These are phyloP conservation scores for Suillus hirtellus DNA, from an alignment of 768 basidiomycete species.

Conservation along the genomic window DNA sequence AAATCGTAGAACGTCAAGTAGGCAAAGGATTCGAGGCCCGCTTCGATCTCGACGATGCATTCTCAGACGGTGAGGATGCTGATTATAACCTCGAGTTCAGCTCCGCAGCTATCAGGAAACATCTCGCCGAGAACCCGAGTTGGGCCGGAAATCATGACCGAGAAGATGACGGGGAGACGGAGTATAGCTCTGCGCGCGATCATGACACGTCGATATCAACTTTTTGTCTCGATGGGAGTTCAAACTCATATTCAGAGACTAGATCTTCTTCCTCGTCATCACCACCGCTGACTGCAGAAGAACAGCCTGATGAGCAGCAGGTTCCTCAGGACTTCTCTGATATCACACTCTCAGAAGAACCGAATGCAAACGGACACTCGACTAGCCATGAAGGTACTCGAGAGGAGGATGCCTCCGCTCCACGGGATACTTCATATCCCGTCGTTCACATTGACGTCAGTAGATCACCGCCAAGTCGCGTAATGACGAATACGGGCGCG, in stretches of 20 bases:
- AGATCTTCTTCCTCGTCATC: slow-evolving; percentile 26
- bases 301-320: slow-evolving; percentile 11
- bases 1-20: slow-evolving; percentile 24
- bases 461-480: slow-evolving; percentile 32
- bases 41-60: slow-evolving; percentile 68
- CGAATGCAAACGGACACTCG: slow-evolving; percentile 2
- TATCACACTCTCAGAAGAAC: slow-evolving; percentile 27
- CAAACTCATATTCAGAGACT: slow-evolving; percentile 20
- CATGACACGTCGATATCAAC: slow-evolving; percentile 57
- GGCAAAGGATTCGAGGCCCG: slow-evolving; percentile 24
- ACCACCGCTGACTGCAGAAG: slow-evolving; percentile 10
- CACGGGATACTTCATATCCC: slow-evolving; percentile 34
- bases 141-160: slow-evolving; percentile 35
- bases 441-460: slow-evolving; percentile 47
- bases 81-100: slow-evolving; percentile 55
- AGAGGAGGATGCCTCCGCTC: slow-evolving; percentile 7
- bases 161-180: slow-evolving; percentile 25
- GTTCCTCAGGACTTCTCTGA: slow-evolving; percentile 22
- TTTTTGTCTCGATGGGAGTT: slow-evolving; percentile 48
- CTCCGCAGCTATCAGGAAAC: slow-evolving; percentile 59
- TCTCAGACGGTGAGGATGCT: slow-evolving; percentile 57
- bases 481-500: slow-evolving; percentile 20
- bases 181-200: slow-evolving; percentile 35
- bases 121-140: slow-evolving; percentile 54
- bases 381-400: slow-evolving; percentile 1